Percentiles rank a stretch among this genome's conserved stretches.
Evolutionary conservation across 768 basidiomycete genomes (phyloP).

Genomic region (Mycena sanguinolenta): DNA sequence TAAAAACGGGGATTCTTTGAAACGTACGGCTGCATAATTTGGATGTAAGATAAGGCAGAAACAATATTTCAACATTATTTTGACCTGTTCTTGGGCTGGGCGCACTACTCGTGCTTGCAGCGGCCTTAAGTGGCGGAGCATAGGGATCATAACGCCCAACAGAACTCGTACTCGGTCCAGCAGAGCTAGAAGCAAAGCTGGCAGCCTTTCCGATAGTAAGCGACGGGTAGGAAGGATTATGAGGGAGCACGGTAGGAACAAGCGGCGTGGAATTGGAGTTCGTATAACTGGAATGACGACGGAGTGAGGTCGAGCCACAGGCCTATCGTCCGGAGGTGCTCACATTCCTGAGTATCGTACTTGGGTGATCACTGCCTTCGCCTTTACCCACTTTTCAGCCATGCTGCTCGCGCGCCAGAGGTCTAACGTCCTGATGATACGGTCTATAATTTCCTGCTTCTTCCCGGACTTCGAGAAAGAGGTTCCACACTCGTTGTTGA

Average conservation of each 20-base stretch:
- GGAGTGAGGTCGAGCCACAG: conserved; percentile 15
- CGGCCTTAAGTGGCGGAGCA: conserved; percentile 65
- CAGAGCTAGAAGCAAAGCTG: conserved; percentile 46
- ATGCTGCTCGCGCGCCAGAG: conserved; percentile 68
- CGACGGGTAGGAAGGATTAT: conserved; percentile 25
- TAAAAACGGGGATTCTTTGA: conserved; percentile 87
- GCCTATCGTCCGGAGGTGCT: conserved; percentile 50
- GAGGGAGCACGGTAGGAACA: conserved; percentile 20
- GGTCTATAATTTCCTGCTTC: conserved; percentile 89
- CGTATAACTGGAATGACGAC: conserved; percentile 24
- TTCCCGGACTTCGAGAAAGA: conserved; percentile 82
- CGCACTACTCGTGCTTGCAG: conserved; percentile 50
- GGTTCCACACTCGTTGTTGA: conserved; percentile 83
- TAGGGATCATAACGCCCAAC: conserved; percentile 75
- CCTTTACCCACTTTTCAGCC: conserved; percentile 78
- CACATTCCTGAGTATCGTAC: conserved; percentile 77
- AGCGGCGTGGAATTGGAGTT: conserved; percentile 18
- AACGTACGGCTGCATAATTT: conserved; percentile 69
- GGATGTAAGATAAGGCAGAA: conserved; percentile 31
- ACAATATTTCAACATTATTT: conserved; percentile 22
- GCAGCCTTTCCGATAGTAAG: conserved; percentile 45
- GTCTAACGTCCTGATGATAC: conserved; percentile 72
- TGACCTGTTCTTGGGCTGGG: conserved; percentile 48
- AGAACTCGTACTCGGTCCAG: conserved; percentile 47
- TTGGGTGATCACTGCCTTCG: conserved; percentile 75